These are phyloP conservation scores for Apophysomyces ossiformis DNA, from an alignment of 371 early-diverging fungal genomes.

Conservation along the genomic window DNA sequence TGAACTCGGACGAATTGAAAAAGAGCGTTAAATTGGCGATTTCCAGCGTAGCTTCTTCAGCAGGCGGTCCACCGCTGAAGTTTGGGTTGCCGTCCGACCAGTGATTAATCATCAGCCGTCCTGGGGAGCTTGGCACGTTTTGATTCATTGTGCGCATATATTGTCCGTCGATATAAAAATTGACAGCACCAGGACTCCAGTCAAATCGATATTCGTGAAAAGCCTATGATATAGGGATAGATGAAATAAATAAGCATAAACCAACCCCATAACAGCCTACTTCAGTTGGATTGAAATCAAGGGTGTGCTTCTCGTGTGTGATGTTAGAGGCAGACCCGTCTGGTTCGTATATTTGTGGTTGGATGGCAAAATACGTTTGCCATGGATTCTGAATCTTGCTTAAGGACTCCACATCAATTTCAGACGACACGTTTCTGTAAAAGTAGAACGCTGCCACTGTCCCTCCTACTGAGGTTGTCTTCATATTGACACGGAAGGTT, in stretches of 20 bases:
- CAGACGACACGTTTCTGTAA: conserved; percentile 37
- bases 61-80: conserved; percentile 40
- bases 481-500: conserved; percentile 43
- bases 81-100: conserved; percentile 55
- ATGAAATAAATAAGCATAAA: background rate
- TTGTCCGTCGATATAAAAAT: conserved; percentile 39
- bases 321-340: conserved; percentile 41
- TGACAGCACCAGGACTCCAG: conserved; percentile 39
- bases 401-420: conserved; percentile 52
- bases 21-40: conserved; percentile 44
- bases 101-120: conserved; percentile 43
- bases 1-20: conserved; percentile 44
- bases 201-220: conserved; percentile 54
- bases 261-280: conserved; percentile 15
- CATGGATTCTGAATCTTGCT: conserved; percentile 38
- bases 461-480: conserved; percentile 34
- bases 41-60: conserved; percentile 26
- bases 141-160: conserved; percentile 30
- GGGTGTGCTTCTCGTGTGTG: conserved; percentile 33
- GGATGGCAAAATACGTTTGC: conserved; percentile 41
- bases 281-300: conserved; percentile 32
- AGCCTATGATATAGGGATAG: conserved; percentile 20
- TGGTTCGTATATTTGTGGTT: conserved; percentile 43
- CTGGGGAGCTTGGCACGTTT: conserved; percentile 40
- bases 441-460: conserved; percentile 50